Percentiles rank a stretch among this genome's conserved stretches.
Conservation (phyloP, 352 stramenopile genomes). For the Thalassiosira mediterranea region DNA sequence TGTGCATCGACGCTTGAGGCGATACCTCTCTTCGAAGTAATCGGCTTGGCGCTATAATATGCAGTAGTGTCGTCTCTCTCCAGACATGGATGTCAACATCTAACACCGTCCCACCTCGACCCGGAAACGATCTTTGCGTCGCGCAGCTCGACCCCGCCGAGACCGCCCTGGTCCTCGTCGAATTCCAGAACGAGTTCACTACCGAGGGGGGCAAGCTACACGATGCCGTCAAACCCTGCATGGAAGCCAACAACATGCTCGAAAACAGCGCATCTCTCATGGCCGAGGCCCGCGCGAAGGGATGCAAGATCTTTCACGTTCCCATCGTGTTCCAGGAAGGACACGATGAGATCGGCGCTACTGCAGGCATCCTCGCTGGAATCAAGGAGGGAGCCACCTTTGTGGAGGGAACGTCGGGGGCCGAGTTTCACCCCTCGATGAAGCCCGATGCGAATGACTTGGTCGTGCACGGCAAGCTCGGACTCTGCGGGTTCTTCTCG, state of each 20-base stretch:
- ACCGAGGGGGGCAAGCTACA: constrained; percentile 68
- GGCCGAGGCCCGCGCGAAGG: constrained; percentile 32
- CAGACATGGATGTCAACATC: no score
- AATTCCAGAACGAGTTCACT: constrained; percentile 83
- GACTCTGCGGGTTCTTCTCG: constrained; percentile 70
- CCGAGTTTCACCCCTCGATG: constrained; percentile 57
- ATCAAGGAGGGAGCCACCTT: constrained; percentile 72
- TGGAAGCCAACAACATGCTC: constrained; percentile 65
- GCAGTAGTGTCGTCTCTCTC: no score
- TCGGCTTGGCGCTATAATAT: no score
- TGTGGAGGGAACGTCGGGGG: constrained; percentile 43
- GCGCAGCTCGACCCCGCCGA: constrained; percentile 52
- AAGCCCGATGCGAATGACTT: constrained; percentile 56
- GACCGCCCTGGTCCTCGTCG: constrained; percentile 75
- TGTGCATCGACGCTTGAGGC: no score
- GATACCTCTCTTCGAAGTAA: no score
- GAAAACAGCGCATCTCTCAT: constrained; percentile 56
- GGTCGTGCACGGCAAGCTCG: constrained; percentile 71
- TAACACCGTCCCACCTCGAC: no score
- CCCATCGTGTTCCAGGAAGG: constrained; percentile 69
- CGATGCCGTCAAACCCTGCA: constrained; percentile 59
- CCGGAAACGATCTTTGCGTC: background rate
- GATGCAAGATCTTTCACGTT: constrained; percentile 62
- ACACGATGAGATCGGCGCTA: constrained; percentile 56
- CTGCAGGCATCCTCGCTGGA: constrained; percentile 62